Conservation (phyloP, 2,329 filamentous ascomycete genomes). For the Corniculantispora saksenae region DNA sequence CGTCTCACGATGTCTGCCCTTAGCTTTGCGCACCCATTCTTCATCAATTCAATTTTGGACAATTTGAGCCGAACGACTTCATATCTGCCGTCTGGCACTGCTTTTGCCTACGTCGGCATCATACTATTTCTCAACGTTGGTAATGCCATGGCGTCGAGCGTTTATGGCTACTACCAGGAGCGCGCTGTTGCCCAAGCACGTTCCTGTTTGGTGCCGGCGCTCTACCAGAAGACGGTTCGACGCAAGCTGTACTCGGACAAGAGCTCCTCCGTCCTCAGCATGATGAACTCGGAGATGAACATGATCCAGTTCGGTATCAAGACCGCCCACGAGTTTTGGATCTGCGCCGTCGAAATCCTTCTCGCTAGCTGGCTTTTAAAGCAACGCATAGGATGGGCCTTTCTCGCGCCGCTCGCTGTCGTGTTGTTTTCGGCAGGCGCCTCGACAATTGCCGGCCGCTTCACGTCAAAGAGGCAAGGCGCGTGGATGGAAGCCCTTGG, state of each 20-base stretch:
- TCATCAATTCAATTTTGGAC: conserved; percentile 7
- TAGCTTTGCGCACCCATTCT: conserved; percentile 10
- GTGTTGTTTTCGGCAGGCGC: conserved; percentile 25
- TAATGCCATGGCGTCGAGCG: conserved; percentile 1
- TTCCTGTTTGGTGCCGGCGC: conserved; percentile 9
- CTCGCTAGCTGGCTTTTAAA: conserved; percentile 36
- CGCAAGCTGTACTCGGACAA: conserved; percentile 3
- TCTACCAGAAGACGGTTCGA: conserved; percentile 12
- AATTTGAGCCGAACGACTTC: background rate
- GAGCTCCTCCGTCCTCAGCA: background rate
- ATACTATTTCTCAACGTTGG: conserved; percentile 9
- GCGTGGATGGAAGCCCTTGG: conserved; percentile 32
- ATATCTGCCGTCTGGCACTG: background rate
- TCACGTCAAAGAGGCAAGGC: conserved; percentile 28
- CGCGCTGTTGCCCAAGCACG: conserved; percentile 1
- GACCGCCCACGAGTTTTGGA: conserved; percentile 36
- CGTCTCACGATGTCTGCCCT: background rate
- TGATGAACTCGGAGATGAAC: conserved; percentile 14
- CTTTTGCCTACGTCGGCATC: background rate
- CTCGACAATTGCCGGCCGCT: conserved; percentile 22
- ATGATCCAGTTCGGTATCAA: conserved; percentile 4
- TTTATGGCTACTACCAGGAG: conserved; percentile 14
- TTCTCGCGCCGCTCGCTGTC: conserved; percentile 32
- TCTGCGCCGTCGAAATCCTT: conserved; percentile 32
- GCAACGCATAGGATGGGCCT: conserved; percentile 33